Percentiles rank a stretch among this genome's conserved stretches.
These are phyloP conservation scores for Saprolegnia diclina DNA, from an alignment of 352 stramenopile species.

Conservation along the genomic window DNA sequence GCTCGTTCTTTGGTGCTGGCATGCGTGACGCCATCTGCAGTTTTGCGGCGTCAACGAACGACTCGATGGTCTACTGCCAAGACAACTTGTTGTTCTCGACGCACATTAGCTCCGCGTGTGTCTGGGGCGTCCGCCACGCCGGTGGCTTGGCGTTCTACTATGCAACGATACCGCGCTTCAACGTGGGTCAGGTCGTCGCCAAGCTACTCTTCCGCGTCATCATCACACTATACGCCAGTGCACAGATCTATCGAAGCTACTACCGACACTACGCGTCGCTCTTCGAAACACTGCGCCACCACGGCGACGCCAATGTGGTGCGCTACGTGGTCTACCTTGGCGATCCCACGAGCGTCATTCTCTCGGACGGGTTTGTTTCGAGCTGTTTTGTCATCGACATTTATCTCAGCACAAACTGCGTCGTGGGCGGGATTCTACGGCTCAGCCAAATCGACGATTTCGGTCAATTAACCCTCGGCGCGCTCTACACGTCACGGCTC, in stretches of 20 bases:
- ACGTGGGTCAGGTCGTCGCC: neutral
- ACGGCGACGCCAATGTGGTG: neutral
- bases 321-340: neutral
- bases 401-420: neutral
- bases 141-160: too few species aligned
- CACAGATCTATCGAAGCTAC: neutral
- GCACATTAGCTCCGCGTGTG: neutral
- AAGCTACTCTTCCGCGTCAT: neutral
- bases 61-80: neutral
- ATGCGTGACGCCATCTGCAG: neutral
- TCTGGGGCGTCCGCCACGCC: neutral
- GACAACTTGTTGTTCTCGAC: neutral
- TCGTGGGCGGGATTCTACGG: neutral
- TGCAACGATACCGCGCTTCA: neutral
- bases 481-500: neutral
- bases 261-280: neutral
- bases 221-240: neutral
- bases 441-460: neutral
- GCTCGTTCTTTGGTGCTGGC: neutral
- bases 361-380: neutral
- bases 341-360: constrained; percentile 6
- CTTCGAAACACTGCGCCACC: neutral
- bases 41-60: neutral
- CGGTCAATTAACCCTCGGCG: neutral
- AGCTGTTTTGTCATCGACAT: neutral